Evolutionary conservation across 176 grass and related monocot genomes (phyloP), one percentile per base, ranked within the genome.

Genomic region (Microstegium vimineum): DNA sequence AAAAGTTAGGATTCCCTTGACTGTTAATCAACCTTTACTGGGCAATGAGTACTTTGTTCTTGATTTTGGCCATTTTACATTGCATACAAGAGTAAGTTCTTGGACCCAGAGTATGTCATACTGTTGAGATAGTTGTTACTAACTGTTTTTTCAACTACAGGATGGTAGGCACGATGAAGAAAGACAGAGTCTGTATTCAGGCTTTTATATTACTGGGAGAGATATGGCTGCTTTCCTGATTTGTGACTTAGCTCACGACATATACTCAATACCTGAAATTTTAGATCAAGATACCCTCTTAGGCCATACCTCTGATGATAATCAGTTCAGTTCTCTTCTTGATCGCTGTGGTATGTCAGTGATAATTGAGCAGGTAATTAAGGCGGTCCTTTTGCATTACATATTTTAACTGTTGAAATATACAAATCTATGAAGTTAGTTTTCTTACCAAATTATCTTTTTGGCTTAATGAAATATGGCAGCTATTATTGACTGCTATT

Each of bases 11-110:
- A 85, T 98, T 88, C 95, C 95, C 69, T 63, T 98, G 79, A 88
- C 56, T 25, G 45, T 63, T 47, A 41, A 57, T 71, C 62, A 82
- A 54, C 75, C 81, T 91, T 85, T 42, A 8, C 49, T 82, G 14
- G 79, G 62, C 28, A 84, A 82, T 81, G 82, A 87, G 38, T 70
- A 88, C 63, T 98, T 98, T 51, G 74, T 98, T 73, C 90, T 98
- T 30, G 95, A 98, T 93, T 90, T 98, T 84, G 95, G 95, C n/a
- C 95, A 98, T 98, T 98, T 98, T 86, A 98, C 92, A 64, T 76
- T 98, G 84, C 86, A 84, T 68, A 98, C 92, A 65, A 90, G 81
- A 79, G 95, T 98, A 88, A 91, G 90, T 87, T 90, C 8, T 59
- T 81, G 49, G 40, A 13, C 65, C 57, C 28, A 25, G 35, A 67